A percentile compares a stretch with the other conserved stretches of the same genome.
Conservation (phyloP, 2,329 filamentous ascomycete genomes). For the Alternaria tenuissima region DNA sequence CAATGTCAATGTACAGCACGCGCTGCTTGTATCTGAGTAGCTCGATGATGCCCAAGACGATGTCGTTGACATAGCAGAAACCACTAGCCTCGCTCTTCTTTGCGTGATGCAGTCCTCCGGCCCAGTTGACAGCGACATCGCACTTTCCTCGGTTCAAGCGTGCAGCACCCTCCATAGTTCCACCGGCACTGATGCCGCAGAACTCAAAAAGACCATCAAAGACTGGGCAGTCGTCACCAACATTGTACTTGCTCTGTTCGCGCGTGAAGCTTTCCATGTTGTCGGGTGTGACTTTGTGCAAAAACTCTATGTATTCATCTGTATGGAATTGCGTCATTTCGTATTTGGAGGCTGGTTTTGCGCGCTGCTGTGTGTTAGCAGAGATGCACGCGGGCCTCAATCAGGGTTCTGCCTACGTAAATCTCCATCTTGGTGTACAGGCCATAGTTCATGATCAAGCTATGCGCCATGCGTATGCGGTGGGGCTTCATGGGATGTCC, state of each 20-base stretch:
- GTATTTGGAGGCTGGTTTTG: slow-evolving; percentile 66
- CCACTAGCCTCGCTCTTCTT: slow-evolving; percentile 94
- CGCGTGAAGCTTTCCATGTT: slow-evolving; percentile 95
- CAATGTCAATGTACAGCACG: slow-evolving; percentile 94
- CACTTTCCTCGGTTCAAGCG: slow-evolving; percentile 72
- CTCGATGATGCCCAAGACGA: slow-evolving; percentile 91
- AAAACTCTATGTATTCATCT: slow-evolving; percentile 76
- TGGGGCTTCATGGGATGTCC: slow-evolving; percentile 74
- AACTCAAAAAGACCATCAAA: slow-evolving; percentile 77
- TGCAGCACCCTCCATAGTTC: slow-evolving; percentile 75
- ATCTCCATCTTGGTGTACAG: slow-evolving; percentile 79
- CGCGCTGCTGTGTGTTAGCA: slow-evolving; percentile 44
- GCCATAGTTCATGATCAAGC: slow-evolving; percentile 75
- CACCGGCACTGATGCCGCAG: slow-evolving; percentile 73
- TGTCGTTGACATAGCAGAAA: slow-evolving; percentile 99
- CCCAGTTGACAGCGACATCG: slow-evolving; percentile 73
- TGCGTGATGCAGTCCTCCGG: slow-evolving; percentile 93
- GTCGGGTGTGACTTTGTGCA: slow-evolving; percentile 91
- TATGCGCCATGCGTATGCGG: slow-evolving; percentile 70
- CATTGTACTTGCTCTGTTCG: slow-evolving; percentile 83
- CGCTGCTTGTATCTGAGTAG: slow-evolving; percentile 82
- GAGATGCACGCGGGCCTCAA: slow-evolving; percentile 6
- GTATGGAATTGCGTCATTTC: slow-evolving; percentile 79
- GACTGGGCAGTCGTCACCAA: slow-evolving; percentile 70
- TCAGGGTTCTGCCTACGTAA: slow-evolving; percentile 58